Conservation (phyloP, 352 stramenopile species). For the Phytophthora idaei region DNA sequence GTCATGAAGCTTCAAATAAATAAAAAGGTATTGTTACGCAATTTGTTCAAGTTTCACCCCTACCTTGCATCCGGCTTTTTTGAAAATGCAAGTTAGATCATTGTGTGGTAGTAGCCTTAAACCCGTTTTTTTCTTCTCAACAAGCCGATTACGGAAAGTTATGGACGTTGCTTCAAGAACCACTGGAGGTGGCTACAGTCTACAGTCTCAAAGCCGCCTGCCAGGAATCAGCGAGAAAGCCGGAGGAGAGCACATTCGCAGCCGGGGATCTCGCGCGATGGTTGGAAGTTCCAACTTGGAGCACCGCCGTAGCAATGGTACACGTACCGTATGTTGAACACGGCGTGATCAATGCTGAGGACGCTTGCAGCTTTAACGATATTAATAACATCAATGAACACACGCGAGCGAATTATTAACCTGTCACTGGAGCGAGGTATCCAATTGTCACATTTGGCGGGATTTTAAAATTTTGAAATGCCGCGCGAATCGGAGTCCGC, state of each 20-base stretch:
- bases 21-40: too few relatives aligned
- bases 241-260: neutral
- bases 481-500: slow-evolving; percentile 14
- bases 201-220: neutral
- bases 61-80: neutral
- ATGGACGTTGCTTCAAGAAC: slow-evolving; percentile 20
- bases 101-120: slow-evolving; percentile 2
- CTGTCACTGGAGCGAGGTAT: slow-evolving; percentile 10
- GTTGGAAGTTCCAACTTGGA: neutral
- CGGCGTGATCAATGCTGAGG: neutral
- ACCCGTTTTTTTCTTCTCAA: slow-evolving; percentile 25
- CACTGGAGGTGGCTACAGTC: slow-evolving; percentile 6
- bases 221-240: slow-evolving; percentile 8
- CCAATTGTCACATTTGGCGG: slow-evolving; percentile 21
- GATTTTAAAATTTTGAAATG: slow-evolving; percentile 39
- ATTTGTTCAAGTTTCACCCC: neutral
- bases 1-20: neutral
- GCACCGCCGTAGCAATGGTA: neutral
- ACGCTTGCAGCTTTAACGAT: too few relatives aligned
- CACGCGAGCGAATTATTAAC: too few relatives aligned
- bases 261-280: slow-evolving; percentile 9
- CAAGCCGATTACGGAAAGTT: slow-evolving; percentile 27
- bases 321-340: slow-evolving; percentile 9
- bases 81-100: neutral
- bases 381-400: neutral